Conservation (phyloP, 2,329 filamentous ascomycete species). For the Phyllachora maydis region DNA sequence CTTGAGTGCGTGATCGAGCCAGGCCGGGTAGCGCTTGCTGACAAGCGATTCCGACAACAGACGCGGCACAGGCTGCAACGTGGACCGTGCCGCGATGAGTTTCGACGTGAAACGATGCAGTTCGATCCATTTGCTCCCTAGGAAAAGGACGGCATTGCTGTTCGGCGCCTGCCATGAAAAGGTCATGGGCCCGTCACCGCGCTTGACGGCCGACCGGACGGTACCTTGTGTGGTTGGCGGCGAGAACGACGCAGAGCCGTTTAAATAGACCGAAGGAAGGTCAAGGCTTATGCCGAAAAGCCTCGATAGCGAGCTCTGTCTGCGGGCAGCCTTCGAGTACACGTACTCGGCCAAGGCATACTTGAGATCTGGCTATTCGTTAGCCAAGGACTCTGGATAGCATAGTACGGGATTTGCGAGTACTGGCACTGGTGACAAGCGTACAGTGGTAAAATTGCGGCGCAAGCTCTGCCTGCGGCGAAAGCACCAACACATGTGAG, state of each 20-base stretch:
- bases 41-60: constrained; percentile 33
- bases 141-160: constrained; percentile 62
- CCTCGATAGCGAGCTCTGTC: constrained; percentile 23
- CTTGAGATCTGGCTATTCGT: constrained; percentile 36
- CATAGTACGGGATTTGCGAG: too few relatives aligned
- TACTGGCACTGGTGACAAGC: too few relatives aligned
- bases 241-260: constrained; percentile 34
- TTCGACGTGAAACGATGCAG: constrained; percentile 61
- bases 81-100: constrained; percentile 24
- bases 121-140: constrained; percentile 73
- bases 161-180: constrained; percentile 78
- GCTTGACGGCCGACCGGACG: not conserved
- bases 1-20: constrained; percentile 60
- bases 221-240: constrained; percentile 12
- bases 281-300: constrained; percentile 68
- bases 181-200: constrained; percentile 19
- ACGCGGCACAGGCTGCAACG: constrained; percentile 12
- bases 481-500: constrained; percentile 69
- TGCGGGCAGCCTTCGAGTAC: constrained; percentile 34
- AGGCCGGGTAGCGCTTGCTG: constrained; percentile 50
- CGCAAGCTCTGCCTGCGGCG: constrained; percentile 61
- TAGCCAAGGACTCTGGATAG: not conserved
- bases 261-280: constrained; percentile 41
- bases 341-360: constrained; percentile 59
- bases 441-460: constrained; percentile 64